Conservation (phyloP, 2,329 filamentous ascomycete genomes). For the Dactylellina parvicollis region DNA sequence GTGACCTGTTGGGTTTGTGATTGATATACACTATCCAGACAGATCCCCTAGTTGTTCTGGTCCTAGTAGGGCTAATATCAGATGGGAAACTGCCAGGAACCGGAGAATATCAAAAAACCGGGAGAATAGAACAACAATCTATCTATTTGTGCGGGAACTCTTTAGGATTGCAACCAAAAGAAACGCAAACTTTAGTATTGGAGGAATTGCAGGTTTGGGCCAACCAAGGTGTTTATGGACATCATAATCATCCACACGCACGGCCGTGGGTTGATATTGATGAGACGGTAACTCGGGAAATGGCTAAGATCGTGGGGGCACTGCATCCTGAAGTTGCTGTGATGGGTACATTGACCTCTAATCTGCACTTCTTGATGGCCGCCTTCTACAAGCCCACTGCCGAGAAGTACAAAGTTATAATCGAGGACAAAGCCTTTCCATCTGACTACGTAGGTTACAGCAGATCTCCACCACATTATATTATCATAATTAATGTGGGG, state of each 20-base stretch:
- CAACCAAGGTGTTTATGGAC: conserved; percentile 82
- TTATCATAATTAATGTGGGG: neutral
- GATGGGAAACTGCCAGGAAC: too few relatives aligned
- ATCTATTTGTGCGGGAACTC: conserved; percentile 93
- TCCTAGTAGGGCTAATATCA: too few relatives aligned
- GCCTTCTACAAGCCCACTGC: conserved; percentile 80
- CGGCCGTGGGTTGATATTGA: conserved; percentile 83
- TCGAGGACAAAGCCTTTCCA: conserved; percentile 91
- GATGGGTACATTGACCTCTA: conserved; percentile 87
- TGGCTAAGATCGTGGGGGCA: conserved; percentile 79
- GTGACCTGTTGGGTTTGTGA: too few relatives aligned
- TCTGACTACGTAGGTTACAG: conserved; percentile 75
- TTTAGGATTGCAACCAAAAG: conserved; percentile 81
- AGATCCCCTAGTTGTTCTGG: too few relatives aligned
- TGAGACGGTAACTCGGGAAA: conserved; percentile 75
- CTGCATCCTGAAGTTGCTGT: conserved; percentile 78
- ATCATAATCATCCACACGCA: conserved; percentile 76
- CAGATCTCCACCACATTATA: neutral
- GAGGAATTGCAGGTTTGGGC: conserved; percentile 85
- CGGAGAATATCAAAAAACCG: neutral
- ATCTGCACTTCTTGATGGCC: conserved; percentile 82
- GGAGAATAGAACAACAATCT: neutral
- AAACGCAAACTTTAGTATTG: conserved; percentile 72
- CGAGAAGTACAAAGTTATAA: conserved; percentile 76
- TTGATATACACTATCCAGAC: too few relatives aligned